Conservation (phyloP, 2,329 filamentous ascomycete genomes). For the Meredithiella fracta region DNA sequence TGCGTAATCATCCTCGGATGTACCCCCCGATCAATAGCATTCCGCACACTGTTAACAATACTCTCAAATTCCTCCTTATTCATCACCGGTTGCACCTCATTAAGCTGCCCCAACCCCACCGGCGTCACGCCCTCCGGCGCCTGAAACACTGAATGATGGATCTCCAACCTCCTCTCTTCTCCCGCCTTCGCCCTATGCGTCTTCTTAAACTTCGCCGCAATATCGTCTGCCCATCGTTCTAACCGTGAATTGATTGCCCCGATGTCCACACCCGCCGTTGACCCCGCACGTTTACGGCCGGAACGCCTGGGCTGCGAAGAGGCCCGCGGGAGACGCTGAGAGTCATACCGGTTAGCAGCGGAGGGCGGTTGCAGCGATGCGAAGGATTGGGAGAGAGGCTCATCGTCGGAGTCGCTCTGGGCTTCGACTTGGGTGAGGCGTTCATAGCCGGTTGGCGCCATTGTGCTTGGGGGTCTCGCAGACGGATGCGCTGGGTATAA, state of each 20-base stretch:
- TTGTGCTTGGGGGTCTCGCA: constrained; percentile 22
- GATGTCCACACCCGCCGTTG: constrained; percentile 85
- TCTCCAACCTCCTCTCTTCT: constrained; percentile 79
- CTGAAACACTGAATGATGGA: constrained; percentile 94
- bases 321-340: constrained; percentile 39
- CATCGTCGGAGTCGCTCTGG: constrained; percentile 49
- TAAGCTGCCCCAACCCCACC: constrained; percentile 57
- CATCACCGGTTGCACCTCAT: constrained; percentile 48
- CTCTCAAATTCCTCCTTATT: constrained; percentile 70
- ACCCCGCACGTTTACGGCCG: constrained; percentile 27
- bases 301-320: constrained; percentile 24
- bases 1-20: constrained; percentile 95
- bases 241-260: constrained; percentile 94
- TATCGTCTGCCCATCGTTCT: constrained; percentile 95
- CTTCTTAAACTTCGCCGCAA: constrained; percentile 89
- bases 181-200: constrained; percentile 28
- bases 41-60: constrained; percentile 75
- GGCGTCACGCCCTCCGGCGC: constrained; percentile 76
- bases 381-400: constrained; percentile 39
- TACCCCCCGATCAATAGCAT: constrained; percentile 75
- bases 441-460: constrained; percentile 70
- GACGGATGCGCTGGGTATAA: no score
- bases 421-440: constrained; percentile 69
- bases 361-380: constrained; percentile 36
- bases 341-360: constrained; percentile 38